These are phyloP conservation scores for Phytopythium helicoides DNA, from an alignment of 352 stramenopile species.

Conservation along the genomic window DNA sequence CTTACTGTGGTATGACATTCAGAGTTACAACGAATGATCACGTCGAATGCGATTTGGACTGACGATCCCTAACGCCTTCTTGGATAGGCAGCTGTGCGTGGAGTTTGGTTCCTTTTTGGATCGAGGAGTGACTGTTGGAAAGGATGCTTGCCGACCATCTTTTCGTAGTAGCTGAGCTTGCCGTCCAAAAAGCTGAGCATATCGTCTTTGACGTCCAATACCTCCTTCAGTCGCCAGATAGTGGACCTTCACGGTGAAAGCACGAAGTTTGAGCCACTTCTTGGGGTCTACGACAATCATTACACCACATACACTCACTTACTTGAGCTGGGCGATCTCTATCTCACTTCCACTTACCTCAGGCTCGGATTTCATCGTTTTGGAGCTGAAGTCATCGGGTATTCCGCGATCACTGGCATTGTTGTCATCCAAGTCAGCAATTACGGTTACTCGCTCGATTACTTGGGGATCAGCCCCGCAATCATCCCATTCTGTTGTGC, in stretches of 20 bases:
- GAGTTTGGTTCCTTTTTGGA: neutral
- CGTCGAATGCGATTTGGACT: too few relatives aligned
- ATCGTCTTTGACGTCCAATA: slow-evolving; percentile 61
- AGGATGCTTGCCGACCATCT: slow-evolving; percentile 8
- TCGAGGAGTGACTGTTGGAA: neutral
- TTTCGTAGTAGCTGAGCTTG: slow-evolving; percentile 48
- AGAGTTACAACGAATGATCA: too few relatives aligned
- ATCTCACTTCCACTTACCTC: neutral
- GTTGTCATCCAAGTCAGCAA: neutral
- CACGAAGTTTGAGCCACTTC: neutral
- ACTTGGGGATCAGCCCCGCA: too few relatives aligned
- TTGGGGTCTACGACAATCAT: neutral
- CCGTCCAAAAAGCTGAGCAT: slow-evolving; percentile 52
- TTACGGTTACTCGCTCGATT: neutral
- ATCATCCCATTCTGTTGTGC: too few relatives aligned
- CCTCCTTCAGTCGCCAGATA: slow-evolving; percentile 49
- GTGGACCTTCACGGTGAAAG: slow-evolving; percentile 29
- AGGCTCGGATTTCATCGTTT: neutral
- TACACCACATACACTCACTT: slow-evolving; percentile 2
- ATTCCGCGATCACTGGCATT: neutral
- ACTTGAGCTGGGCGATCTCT: slow-evolving; percentile 24
- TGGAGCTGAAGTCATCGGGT: neutral
- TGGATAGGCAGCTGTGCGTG: too few relatives aligned
- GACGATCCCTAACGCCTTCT: too few relatives aligned
- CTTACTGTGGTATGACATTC: too few relatives aligned